Conservation (phyloP, 2,329 filamentous ascomycete genomes). For the Microcera coccophila region DNA sequence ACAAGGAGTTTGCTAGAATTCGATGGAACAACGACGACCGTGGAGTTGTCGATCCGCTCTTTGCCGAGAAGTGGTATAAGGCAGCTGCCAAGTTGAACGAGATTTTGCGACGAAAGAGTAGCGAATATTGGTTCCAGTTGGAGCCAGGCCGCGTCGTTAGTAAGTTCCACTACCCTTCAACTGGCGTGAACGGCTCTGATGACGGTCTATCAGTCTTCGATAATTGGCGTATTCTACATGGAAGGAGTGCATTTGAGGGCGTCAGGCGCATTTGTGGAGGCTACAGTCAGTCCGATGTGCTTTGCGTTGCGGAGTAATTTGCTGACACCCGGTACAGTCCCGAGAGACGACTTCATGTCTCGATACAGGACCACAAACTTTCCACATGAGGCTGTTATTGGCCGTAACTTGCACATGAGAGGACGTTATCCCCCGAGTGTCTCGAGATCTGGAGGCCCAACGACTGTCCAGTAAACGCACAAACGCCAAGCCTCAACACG, state of each 20-base stretch:
- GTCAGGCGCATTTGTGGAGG: constrained; percentile 84
- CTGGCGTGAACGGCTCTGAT: constrained; percentile 12
- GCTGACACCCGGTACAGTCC: constrained; percentile 48
- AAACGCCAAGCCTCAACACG: too few species aligned
- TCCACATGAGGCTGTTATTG: constrained; percentile 42
- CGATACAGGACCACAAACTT: constrained; percentile 70
- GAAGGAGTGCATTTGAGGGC: constrained; percentile 76
- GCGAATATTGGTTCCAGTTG: constrained; percentile 78
- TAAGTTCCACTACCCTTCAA: constrained; percentile 41
- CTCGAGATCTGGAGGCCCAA: too few species aligned
- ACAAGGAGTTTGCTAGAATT: constrained; percentile 51
- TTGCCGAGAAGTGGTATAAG: constrained; percentile 64
- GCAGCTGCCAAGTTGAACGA: constrained; percentile 72
- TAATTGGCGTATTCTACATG: constrained; percentile 93
- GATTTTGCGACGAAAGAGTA: constrained; percentile 60
- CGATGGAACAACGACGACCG: constrained; percentile 95
- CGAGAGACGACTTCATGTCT: constrained; percentile 76
- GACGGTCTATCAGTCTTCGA: constrained; percentile 67
- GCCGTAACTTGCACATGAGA: constrained; percentile 31
- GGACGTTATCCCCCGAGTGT: too few species aligned
- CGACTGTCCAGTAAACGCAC: too few species aligned
- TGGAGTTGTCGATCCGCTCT: constrained; percentile 50
- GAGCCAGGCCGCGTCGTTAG: constrained; percentile 72
- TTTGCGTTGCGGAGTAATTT: background rate
- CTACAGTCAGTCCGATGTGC: constrained; percentile 62